phyloP scores from a whole-genome alignment of 2,329 filamentous ascomycete species.

The Emmonsiellopsis sp. region DNA sequence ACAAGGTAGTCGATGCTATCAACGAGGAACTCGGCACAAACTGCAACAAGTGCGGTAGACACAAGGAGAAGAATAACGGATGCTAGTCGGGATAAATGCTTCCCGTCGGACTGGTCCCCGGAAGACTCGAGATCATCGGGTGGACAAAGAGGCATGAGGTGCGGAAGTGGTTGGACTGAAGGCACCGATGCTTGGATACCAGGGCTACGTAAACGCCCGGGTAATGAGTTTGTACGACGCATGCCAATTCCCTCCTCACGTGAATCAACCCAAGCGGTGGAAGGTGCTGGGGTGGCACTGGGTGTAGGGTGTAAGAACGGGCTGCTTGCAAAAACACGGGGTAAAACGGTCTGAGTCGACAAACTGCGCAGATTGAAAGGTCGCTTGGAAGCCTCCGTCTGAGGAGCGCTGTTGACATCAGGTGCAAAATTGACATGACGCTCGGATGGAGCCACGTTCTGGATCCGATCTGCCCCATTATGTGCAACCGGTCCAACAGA shows the following conservation, averaged over 20 bases:
- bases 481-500: no score
- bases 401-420: conserved; percentile 22
- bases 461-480: no score
- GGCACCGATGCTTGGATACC: conserved; percentile 8
- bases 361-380: conserved; percentile 53
- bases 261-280: conserved; percentile 15
- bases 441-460: conserved; percentile 20
- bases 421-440: conserved; percentile 52
- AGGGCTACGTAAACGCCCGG: conserved; percentile 51
- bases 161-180: conserved; percentile 17
- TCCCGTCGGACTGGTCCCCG: conserved; percentile 26
- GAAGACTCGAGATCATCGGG: conserved; percentile 24
- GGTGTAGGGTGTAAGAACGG: conserved; percentile 50
- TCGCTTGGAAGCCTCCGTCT: conserved; percentile 26
- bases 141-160: conserved; percentile 12
- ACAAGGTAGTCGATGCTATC: conserved; percentile 58
- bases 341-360: conserved; percentile 52
- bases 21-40: conserved; percentile 63
- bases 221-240: conserved; percentile 65
- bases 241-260: conserved; percentile 49
- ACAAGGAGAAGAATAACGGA: conserved; percentile 55
- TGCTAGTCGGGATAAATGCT: conserved; percentile 29
- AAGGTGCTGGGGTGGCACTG: conserved; percentile 4
- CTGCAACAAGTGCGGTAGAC: conserved; percentile 56
- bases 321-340: conserved; percentile 60